Evolutionary conservation across 495 filamentous ascomycete genomes (phyloP).

Genomic region (Halenospora varia): DNA sequence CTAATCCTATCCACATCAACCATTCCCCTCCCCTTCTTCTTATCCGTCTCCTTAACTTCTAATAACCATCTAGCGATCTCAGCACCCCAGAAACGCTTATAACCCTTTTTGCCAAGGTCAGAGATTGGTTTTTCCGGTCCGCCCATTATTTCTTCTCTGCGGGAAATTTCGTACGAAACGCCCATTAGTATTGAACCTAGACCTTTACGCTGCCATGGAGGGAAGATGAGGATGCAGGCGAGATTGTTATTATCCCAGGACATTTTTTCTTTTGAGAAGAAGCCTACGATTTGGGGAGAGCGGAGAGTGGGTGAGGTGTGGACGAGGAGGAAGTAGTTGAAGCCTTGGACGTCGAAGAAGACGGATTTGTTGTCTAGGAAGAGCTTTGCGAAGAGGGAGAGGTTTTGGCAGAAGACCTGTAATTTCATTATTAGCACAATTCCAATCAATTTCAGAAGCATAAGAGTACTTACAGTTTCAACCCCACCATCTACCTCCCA

Average conservation of each 20-base stretch:
- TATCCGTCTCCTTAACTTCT: conserved; percentile 24
- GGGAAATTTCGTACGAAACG: conserved; percentile 88
- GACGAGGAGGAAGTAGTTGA: conserved; percentile 90
- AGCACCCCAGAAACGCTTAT: conserved; percentile 78
- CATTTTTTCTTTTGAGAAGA: conserved; percentile 98
- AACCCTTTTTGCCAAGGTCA: conserved; percentile 74
- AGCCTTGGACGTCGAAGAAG: conserved; percentile 93
- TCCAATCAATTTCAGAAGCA: neutral
- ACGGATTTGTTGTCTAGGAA: conserved; percentile 98
- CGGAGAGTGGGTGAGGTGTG: conserved; percentile 42
- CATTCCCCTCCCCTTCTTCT: conserved; percentile 39
- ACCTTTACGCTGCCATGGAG: conserved; percentile 88
- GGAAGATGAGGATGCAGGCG: conserved; percentile 94
- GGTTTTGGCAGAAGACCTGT: conserved; percentile 90
- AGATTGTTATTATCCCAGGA: conserved; percentile 99
- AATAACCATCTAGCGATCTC: conserved; percentile 68
- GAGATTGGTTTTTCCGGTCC: conserved; percentile 93
- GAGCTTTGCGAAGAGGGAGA: conserved; percentile 95
- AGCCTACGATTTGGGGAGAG: conserved; percentile 63
- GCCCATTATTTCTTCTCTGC: conserved; percentile 76
- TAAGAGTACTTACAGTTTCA: conserved; percentile 53
- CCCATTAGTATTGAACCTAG: conserved; percentile 89
- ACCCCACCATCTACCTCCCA: conserved; percentile 90
- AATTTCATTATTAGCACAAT: conserved; percentile 4
- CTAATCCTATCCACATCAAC: conserved; percentile 37